phyloP scores from a whole-genome alignment of 129 eudicot genomes.

The Flaveria robusta region DNA sequence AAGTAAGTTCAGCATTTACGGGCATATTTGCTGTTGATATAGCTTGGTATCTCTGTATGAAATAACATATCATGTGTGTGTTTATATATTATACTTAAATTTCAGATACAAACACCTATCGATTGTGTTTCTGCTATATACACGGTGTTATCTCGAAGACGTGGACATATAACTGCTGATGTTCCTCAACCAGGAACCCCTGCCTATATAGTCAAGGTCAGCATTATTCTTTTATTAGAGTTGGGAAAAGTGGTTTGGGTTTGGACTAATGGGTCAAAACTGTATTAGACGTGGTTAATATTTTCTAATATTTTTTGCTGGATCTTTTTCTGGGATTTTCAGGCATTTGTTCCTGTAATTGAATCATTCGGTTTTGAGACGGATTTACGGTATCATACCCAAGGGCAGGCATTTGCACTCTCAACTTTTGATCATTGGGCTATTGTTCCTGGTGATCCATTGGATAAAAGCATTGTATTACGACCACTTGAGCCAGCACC shows the following conservation, averaged over 20 bases:
- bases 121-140: constrained; percentile 97
- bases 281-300: not conserved
- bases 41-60: not conserved
- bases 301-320: not conserved
- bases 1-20: not conserved
- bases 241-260: not conserved
- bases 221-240: constrained; percentile 17
- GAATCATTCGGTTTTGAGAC: constrained; percentile 98
- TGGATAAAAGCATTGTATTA: constrained; percentile 84
- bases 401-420: constrained; percentile 88
- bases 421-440: constrained; percentile 97
- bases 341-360: constrained; percentile 96
- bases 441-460: constrained; percentile 97
- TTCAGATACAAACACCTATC: constrained; percentile 97
- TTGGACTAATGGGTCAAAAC: not conserved
- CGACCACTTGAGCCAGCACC: constrained; percentile 99
- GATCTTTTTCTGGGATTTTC: constrained; percentile 8
- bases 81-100: constrained; percentile 9
- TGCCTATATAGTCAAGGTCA: constrained; percentile 94
- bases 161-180: constrained; percentile 98
- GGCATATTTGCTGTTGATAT: constrained; percentile 9
- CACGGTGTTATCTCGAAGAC: constrained; percentile 87
- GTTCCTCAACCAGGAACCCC: constrained; percentile 99
- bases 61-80: not conserved
- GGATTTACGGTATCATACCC: constrained; percentile 94